phyloP scores from a whole-genome alignment of 192 early-diverging fungal species.

The Coemansia sp. region DNA sequence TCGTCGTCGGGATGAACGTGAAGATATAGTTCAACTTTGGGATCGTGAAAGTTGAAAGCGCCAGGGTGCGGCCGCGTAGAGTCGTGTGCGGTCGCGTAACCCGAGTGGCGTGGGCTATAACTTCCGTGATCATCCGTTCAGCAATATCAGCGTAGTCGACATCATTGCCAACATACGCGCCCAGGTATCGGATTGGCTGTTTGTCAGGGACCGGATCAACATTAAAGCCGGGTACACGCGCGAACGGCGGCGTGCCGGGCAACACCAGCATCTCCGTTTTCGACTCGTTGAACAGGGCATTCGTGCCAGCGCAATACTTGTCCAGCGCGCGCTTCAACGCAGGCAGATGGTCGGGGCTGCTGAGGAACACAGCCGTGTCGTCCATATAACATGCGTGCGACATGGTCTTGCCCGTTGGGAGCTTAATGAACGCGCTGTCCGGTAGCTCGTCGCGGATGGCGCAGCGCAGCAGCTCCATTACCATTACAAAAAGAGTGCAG shows the following conservation, averaged over 20 bases:
- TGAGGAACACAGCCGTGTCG: not conserved
- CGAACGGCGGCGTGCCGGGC: not conserved
- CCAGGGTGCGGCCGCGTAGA: not conserved
- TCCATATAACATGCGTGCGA: not conserved
- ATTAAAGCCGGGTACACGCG: too few relatives aligned
- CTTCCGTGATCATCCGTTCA: not conserved
- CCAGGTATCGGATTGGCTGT: not conserved
- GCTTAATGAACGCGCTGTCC: not conserved
- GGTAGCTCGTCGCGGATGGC: not conserved
- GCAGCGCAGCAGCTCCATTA: conserved; percentile 1
- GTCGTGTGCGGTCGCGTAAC: not conserved
- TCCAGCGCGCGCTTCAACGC: not conserved
- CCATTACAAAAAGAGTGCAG: conserved; percentile 9
- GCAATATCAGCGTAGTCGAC: not conserved
- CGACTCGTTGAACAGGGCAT: not conserved
- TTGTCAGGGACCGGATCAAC: too few relatives aligned
- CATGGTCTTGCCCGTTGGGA: not conserved
- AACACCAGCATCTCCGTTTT: not conserved
- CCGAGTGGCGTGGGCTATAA: not conserved
- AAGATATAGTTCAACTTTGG: not conserved
- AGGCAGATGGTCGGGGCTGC: not conserved
- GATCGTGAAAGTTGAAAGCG: not conserved
- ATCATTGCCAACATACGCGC: not conserved
- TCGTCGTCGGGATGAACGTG: too few relatives aligned
- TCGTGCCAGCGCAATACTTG: not conserved